A percentile compares a stretch with the other conserved stretches of the same genome.
phyloP scores from a whole-genome alignment of 306 rosid genomes.

The Quercus aquifolioides region DNA sequence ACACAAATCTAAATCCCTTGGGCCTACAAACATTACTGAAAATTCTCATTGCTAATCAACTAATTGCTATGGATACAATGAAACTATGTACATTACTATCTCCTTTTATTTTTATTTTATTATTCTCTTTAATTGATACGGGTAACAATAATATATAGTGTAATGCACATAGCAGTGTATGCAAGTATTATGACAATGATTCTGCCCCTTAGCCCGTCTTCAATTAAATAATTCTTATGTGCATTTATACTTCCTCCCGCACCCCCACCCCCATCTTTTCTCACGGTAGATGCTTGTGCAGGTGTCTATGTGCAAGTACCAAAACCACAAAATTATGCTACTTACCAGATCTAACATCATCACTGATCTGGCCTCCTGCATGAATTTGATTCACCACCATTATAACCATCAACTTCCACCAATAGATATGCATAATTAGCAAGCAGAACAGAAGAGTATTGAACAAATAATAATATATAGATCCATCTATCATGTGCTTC shows the following conservation, averaged over 20 bases:
- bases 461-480: conserved; percentile 73
- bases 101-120: neutral
- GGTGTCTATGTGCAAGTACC: neutral
- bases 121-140: neutral
- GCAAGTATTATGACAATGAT: neutral
- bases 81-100: neutral
- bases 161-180: neutral
- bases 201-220: neutral
- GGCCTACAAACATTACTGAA: no score
- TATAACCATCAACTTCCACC: conserved; percentile 87
- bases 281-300: neutral
- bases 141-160: neutral
- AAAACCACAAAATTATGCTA: conserved; percentile 9
- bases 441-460: conserved; percentile 72
- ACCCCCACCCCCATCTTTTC: neutral
- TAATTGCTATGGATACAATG: neutral
- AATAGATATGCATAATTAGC: conserved; percentile 71
- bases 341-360: conserved; percentile 95
- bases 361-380: conserved; percentile 72
- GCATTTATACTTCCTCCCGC: neutral
- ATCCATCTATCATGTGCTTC: conserved; percentile 53
- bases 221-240: neutral
- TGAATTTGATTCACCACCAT: conserved; percentile 86
- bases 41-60: no score
- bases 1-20: no score